Evolutionary conservation across 225 moss, liverwort and hornwort species (phyloP), one percentile per base, ranked within the genome.

Genomic region (Rhytidiadelphus loreus): DNA sequence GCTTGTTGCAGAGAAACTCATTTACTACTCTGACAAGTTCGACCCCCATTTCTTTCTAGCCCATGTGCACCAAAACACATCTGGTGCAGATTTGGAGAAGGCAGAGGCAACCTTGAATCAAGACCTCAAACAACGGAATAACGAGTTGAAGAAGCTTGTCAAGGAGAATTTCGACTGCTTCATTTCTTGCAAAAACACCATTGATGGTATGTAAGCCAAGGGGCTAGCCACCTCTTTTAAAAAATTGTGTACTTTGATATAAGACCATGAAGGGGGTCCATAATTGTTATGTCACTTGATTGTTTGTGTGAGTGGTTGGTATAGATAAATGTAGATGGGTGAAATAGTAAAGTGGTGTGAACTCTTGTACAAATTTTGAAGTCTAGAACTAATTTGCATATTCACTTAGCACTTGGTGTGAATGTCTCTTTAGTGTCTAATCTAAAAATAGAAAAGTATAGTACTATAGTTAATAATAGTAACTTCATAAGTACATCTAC

Each of bases 91-190:
- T 70, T 85, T 98, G 7, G 97, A 95, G 86, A 91, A 90, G 61
- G 96, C 95, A 13, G 97, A 94, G 89, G 88, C 87, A 83, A 91
- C 94, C 6, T 81, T 97, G 83, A 97, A 91, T 79, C 87, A 87
- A 89, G 95, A 97, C 87, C 91, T 98, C 62, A 95, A 96, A 80
- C 86, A 28, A 44, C 96, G 95, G 53, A 98, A 96, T 84, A 93
- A 97, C 13, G 95, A 98, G 81, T 92, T 97, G 57, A 98, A 97
- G 92, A 96, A 95, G 86, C 97, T 98, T 33, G 97, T 98, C 29
- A 98, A 98, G 83, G 98, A 98, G 81, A 97, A 98, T 86, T 98
- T 98, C 24, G 98, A 98, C 88, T 98, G 98, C 86, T 98, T 97
- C 87, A 96, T 98, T 80, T 98, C 98, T 9, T 98, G 98, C 88